phyloP scores from a whole-genome alignment of 208 protist genomes.

The Trichomonas tenax region DNA sequence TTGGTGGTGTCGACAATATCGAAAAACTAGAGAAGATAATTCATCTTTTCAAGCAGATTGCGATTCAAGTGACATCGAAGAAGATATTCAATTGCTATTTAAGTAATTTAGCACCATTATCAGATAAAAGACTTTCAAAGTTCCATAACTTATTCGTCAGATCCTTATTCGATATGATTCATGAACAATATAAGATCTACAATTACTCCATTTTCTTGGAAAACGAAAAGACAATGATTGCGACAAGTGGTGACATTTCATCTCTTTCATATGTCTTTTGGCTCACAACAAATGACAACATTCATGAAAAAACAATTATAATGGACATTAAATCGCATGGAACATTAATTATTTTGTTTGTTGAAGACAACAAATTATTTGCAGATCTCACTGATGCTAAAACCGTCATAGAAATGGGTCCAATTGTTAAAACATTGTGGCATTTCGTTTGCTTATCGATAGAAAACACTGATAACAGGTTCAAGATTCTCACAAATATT shows the following conservation, averaged over 20 bases:
- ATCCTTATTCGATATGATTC: not conserved
- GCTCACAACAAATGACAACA: not conserved
- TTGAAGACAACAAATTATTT: not conserved
- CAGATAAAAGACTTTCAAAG: not conserved
- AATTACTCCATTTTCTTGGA: not conserved
- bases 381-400: not conserved
- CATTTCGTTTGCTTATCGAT: not conserved
- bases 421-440: not conserved
- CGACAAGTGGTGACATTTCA: not conserved
- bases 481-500: not conserved
- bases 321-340: not conserved
- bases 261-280: not conserved
- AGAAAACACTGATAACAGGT: not conserved
- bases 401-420: not conserved
- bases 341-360: not conserved
- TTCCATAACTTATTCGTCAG: not conserved
- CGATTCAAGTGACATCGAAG: not conserved
- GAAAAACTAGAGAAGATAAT: not conserved
- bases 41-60: not conserved
- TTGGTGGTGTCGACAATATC: not conserved
- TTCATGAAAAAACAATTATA: not conserved
- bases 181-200: not conserved
- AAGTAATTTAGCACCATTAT: not conserved
- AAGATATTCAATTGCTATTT: not conserved
- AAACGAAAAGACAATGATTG: not conserved